Base-by-base conservation (phyloP, 225 moss, liverwort and hornwort genomes). In the Bryoerythrophyllum caledonicum region DNA sequence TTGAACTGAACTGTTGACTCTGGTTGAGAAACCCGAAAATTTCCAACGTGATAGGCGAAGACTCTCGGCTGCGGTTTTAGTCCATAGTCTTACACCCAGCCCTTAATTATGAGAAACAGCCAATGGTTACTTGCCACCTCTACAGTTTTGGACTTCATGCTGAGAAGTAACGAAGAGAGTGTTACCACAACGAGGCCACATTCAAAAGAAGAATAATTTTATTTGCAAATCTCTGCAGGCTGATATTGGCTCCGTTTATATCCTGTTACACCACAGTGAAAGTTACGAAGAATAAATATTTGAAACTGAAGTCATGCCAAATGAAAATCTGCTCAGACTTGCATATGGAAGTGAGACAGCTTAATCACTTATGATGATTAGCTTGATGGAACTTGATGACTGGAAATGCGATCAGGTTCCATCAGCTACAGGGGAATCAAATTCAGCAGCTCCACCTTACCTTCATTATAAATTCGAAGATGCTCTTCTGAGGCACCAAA, bases 121-220 rank as follows among this genome's bases (percentile, higher is more conserved):
- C 44, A 15, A 3, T 44, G 44, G 15, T 15, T 44, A 4, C 44
- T 44, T 44, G 3, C 44, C 44, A 44, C 44, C 44, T 44, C 44
- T 4, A 44, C 14, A 44, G 44, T 44, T 0, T 14, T 44, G 44
- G 44, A 4, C 17, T 17, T 7, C 2, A 68, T 40, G 11, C 30
- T 59, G 13, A 12, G 23, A 38, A 23, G 24, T 6, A 20, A 63
- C 21, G 17, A 38, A 54, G 8, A 35, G 23, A 1, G 21, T 6
- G 12, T 64, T 87, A 84, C 82, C 81, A 86, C 10, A 63, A 70
- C 0, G 88, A 89, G 68, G 88, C 88, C 0, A 84, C 83, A 71
- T 86, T 83, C 24, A 86, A 13, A 64, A 89, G 76, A 41, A 86
- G 3, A 21, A 84, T 64, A 16, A 89, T 81, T 70, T 81, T 89